Percentiles rank a stretch among this genome's conserved stretches.
These are phyloP conservation scores for Gardenia jasminoides DNA, from an alignment of 257 asterid species.

Conservation along the genomic window DNA sequence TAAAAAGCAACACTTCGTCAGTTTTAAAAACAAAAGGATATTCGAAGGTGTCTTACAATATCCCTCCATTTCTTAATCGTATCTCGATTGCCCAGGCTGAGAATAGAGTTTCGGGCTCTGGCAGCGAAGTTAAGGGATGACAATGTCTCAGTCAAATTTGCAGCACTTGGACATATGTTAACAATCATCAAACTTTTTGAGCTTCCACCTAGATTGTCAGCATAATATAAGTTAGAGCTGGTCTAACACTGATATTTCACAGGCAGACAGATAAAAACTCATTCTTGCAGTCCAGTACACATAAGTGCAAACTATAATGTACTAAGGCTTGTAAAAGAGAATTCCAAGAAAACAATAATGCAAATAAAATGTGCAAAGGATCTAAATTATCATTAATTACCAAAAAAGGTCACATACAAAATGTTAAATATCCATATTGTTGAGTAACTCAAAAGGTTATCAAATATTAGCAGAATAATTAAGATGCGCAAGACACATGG, in stretches of 20 bases:
- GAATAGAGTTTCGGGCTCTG: conserved; percentile 79
- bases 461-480: background rate
- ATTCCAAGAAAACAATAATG: no score
- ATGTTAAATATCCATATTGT: background rate
- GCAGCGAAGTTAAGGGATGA: conserved; percentile 90
- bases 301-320: no score
- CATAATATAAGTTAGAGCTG: conserved; percentile 9
- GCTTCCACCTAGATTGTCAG: conserved; percentile 75
- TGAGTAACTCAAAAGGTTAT: background rate
- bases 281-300: background rate
- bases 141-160: conserved; percentile 70
- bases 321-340: no score
- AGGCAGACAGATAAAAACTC: background rate
- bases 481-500: background rate
- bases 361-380: background rate
- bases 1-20: background rate
- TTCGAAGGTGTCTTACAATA: conserved; percentile 56
- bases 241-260: conserved; percentile 6
- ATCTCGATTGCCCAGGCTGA: conserved; percentile 96
- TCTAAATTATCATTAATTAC: background rate
- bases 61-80: conserved; percentile 97
- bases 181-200: conserved; percentile 88
- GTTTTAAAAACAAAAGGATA: conserved; percentile 9
- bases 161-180: conserved; percentile 67
- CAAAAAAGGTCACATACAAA: background rate